Evolutionary conservation across 2,329 filamentous ascomycete genomes (phyloP), one percentile per base, ranked within the genome.

Genomic region (Epichloe glyceriae): DNA sequence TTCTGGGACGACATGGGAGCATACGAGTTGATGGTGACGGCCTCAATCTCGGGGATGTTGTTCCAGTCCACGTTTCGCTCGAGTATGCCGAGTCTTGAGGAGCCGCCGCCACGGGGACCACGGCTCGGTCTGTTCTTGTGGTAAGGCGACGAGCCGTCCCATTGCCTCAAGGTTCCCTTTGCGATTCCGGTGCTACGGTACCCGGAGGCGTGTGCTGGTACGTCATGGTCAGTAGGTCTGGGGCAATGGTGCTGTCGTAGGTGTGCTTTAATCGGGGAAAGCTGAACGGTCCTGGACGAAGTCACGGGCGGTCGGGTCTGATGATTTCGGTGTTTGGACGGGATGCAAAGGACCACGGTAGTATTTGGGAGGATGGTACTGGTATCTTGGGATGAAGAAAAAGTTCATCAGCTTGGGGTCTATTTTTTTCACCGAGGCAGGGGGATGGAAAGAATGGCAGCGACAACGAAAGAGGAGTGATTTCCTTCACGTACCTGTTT

Each of bases 341-440:
- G 93, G 93, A 66, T 97, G 90, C 22, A 97, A 76, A 56, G 90
- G 90, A 51, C 93, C 93, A 62, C 91, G 87, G 68, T 95, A 83
- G 77, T 90, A 98, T 72, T 91, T 93, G 56, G 93, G 93, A 47
- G 91, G 85, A 57, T 90, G 88, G 69, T 86, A 97, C 70, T 95
- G 87, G 72, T 97, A 98, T 76, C 91, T 95, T 55, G n/a, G 26
- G 30, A 19, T 17, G 33, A n/a, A 34, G 33, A 5, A 15, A 40
- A 15, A n/a, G 10, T 42, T 20, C 20, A 40, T 51, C 8, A 53
- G 46, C 19, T 35, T 20, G 20, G 15, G 3, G 5, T n/a, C 15
- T 10, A 7, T 3, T n/a, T n/a, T 22, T 17, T 15, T 44, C 5
- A 14, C 39, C 14, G 5, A 41, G 26, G 38, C n/a, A n/a, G 26